Conservation (phyloP, 1,284 basidiomycete species). For the Inonotus hispidus region DNA sequence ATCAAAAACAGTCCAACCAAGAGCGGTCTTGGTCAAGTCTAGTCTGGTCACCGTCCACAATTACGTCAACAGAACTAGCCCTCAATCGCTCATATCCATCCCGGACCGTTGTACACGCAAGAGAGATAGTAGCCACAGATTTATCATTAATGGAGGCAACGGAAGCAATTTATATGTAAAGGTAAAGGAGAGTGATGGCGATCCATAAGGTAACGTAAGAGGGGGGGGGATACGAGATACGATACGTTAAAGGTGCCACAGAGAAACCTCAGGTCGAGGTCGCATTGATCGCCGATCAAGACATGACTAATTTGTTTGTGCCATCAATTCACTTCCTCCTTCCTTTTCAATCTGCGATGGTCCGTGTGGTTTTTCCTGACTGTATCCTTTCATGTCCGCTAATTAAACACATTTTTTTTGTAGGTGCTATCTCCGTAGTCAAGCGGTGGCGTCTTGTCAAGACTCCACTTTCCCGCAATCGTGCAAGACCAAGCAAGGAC, state of each 20-base stretch:
- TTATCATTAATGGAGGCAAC: neutral
- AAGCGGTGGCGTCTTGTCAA: neutral
- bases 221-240: neutral
- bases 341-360: no score
- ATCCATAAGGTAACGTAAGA: neutral
- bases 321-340: neutral
- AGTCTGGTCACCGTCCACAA: neutral
- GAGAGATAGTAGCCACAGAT: neutral
- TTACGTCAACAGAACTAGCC: neutral
- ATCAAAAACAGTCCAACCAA: no score
- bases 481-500: neutral
- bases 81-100: neutral
- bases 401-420: neutral
- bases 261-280: neutral
- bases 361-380: neutral
- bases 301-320: neutral
- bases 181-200: neutral
- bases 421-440: neutral
- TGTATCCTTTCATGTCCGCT: neutral
- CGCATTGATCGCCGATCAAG: neutral
- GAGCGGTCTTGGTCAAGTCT: no score
- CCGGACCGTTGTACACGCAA: neutral
- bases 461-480: neutral
- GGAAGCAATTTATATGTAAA: no score
- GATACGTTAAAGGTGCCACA: neutral